A percentile compares a stretch with the other conserved stretches of the same genome.
phyloP scores from a whole-genome alignment of 257 asterid species.

The Forsythia viridissima region DNA sequence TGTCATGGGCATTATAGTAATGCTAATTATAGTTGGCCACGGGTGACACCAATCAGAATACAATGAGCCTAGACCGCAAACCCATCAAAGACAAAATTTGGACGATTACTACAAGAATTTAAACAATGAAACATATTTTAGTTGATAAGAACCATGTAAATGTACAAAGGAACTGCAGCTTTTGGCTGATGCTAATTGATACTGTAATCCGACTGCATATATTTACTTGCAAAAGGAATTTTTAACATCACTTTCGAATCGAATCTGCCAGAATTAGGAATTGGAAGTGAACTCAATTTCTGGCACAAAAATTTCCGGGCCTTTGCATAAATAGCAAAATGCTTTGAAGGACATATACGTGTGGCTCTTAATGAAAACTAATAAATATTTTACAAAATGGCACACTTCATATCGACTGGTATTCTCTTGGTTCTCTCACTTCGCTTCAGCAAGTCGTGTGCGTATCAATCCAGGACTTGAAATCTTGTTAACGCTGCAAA shows the following conservation, averaged over 20 bases:
- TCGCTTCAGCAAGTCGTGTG: constrained; percentile 53
- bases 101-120: constrained; percentile 38
- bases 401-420: not conserved
- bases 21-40: not conserved
- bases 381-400: not conserved
- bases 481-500: constrained; percentile 68
- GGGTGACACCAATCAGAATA: not conserved
- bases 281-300: not conserved
- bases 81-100: constrained; percentile 17
- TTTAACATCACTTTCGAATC: not conserved
- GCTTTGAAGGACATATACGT: not conserved
- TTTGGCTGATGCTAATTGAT: constrained; percentile 13
- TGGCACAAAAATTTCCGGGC: not conserved
- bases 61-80: not conserved
- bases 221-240: constrained; percentile 76
- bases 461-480: constrained; percentile 54
- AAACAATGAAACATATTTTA: constrained; percentile 22
- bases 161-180: constrained; percentile 12
- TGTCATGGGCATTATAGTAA: not conserved
- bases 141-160: constrained; percentile 13
- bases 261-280: not conserved
- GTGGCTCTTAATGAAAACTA: not conserved
- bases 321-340: not conserved
- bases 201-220: not conserved
- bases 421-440: constrained; percentile 23